Conservation (phyloP, 2,329 filamentous ascomycete genomes). For the Verruconis gallopava region DNA sequence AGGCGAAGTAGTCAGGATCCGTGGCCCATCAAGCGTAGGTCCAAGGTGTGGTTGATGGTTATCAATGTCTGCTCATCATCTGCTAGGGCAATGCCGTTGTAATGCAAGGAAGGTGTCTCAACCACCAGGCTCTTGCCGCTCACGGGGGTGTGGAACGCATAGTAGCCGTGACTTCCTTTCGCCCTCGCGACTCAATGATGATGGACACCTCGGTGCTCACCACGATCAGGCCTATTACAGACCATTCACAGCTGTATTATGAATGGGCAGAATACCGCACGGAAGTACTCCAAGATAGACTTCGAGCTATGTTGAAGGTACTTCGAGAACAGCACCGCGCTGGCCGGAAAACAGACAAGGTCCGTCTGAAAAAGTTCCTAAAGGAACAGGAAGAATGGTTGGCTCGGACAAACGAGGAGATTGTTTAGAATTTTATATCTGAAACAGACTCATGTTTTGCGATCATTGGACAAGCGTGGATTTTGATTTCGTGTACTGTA, state of each 20-base stretch:
- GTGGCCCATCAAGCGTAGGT: constrained; percentile 46
- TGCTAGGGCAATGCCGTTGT: constrained; percentile 47
- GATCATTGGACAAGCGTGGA: no score
- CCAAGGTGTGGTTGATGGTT: constrained; percentile 5
- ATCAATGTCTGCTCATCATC: no score
- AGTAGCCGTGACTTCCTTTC: constrained; percentile 53
- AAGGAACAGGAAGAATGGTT: constrained; percentile 21
- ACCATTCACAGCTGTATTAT: constrained; percentile 45
- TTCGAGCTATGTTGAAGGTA: constrained; percentile 33
- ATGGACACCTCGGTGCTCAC: constrained; percentile 50
- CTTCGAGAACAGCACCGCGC: constrained; percentile 24
- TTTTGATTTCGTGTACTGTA: no score
- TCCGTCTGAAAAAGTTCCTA: constrained; percentile 24
- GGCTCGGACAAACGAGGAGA: constrained; percentile 22
- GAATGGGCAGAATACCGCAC: constrained; percentile 51
- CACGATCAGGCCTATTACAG: constrained; percentile 45
- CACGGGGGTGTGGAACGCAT: constrained; percentile 50
- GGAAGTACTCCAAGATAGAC: constrained; percentile 44
- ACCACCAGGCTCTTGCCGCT: constrained; percentile 49
- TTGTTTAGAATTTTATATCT: constrained; percentile 14
- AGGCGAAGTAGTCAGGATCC: constrained; percentile 44
- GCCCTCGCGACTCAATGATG: constrained; percentile 41
- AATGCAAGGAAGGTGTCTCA: constrained; percentile 55
- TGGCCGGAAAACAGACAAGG: constrained; percentile 22
- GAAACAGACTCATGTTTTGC: no score